Conservation (phyloP, 2,329 filamentous ascomycete genomes). For the Phoma herbarum region DNA sequence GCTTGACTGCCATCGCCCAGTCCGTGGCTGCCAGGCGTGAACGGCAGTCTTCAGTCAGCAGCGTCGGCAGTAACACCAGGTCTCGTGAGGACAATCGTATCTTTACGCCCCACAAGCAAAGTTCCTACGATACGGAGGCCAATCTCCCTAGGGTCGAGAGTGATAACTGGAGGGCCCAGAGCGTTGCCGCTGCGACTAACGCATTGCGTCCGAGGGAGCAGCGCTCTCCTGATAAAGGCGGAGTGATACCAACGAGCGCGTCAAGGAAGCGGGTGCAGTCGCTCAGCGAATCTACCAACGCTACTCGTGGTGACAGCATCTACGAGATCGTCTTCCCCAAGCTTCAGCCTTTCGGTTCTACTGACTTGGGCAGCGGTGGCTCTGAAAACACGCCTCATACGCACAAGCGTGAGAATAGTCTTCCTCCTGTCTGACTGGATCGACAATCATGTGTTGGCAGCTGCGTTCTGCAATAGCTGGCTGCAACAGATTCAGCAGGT, state of each 20-base stretch:
- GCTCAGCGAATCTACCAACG: slow-evolving; percentile 28
- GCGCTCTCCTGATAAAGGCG: slow-evolving; percentile 37
- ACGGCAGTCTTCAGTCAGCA: slow-evolving; percentile 30
- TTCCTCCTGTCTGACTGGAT: slow-evolving; percentile 3
- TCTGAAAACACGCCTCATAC: slow-evolving; percentile 5
- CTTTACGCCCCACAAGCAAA: slow-evolving; percentile 38
- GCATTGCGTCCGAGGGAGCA: slow-evolving; percentile 43
- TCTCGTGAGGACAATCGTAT: slow-evolving; percentile 25
- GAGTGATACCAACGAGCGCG: slow-evolving; percentile 15
- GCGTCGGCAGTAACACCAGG: slow-evolving; percentile 14
- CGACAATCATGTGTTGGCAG: not conserved
- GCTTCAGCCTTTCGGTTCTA: slow-evolving; percentile 2
- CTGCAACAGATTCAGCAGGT: too few species aligned
- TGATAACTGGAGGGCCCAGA: slow-evolving; percentile 45
- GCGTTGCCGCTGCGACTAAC: slow-evolving; percentile 45
- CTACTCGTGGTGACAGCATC: slow-evolving; percentile 3
- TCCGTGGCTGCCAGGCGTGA: slow-evolving; percentile 49
- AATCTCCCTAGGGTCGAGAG: slow-evolving; percentile 44
- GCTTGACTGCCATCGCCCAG: slow-evolving; percentile 52
- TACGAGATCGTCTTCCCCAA: not conserved
- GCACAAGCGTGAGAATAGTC: slow-evolving; percentile 24
- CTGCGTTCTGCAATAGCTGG: too few species aligned
- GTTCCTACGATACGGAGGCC: slow-evolving; percentile 40
- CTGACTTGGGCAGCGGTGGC: not conserved
- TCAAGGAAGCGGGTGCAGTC: slow-evolving; percentile 22